Evolutionary conservation across 2,329 filamentous ascomycete genomes (phyloP).

Genomic region (Sclerotiophoma versabilis): DNA sequence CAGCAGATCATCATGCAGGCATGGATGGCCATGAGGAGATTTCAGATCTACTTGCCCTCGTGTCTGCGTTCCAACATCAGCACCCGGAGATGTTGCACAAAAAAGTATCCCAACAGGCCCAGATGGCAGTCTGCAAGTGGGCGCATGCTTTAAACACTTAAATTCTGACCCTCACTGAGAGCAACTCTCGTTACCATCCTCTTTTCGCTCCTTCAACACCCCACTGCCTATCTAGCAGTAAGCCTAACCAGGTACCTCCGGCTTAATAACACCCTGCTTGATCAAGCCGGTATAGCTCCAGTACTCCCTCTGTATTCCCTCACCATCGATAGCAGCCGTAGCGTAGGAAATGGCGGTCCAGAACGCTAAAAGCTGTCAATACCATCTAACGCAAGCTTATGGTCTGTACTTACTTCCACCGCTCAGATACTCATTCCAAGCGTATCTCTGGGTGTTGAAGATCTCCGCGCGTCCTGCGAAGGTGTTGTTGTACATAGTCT

Average conservation of each 20-base stretch:
- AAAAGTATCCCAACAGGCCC: no score
- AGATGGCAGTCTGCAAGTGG: no score
- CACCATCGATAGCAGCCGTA: slow-evolving; percentile 10
- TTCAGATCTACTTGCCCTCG: no score
- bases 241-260: not conserved
- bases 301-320: slow-evolving; percentile 15
- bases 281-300: slow-evolving; percentile 16
- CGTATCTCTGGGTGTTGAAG: slow-evolving; percentile 18
- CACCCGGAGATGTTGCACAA: no score
- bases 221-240: slow-evolving; percentile 1
- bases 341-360: slow-evolving; percentile 33
- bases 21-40: no score
- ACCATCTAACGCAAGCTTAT: not conserved
- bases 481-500: slow-evolving; percentile 24
- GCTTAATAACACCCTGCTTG: slow-evolving; percentile 5
- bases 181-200: no score
- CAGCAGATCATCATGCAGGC: no score
- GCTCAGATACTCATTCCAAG: not conserved
- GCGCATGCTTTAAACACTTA: no score
- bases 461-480: slow-evolving; percentile 23
- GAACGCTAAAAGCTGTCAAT: slow-evolving; percentile 17
- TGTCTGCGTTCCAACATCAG: no score
- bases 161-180: no score
- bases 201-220: no score
- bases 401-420: not conserved